Conservation (phyloP, 1,284 basidiomycete genomes). For the Mrakiaceae sp. region DNA sequence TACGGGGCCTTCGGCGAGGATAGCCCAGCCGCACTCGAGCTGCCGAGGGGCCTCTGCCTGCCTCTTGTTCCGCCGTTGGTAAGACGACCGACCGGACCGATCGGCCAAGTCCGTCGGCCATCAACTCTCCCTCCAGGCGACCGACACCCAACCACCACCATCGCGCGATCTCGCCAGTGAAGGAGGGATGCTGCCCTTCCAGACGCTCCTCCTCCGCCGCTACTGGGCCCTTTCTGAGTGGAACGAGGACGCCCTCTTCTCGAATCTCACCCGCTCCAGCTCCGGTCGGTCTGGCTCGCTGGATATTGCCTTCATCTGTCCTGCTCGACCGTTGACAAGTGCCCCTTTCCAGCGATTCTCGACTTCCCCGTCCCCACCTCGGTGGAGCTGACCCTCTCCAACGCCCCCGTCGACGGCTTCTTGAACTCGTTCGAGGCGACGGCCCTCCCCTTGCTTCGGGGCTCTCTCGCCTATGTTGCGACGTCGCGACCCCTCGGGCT, state of each 20-base stretch:
- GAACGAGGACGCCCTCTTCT: constrained; percentile 14
- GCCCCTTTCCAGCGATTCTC: constrained; percentile 52
- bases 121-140: too few species aligned
- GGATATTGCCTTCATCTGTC: not conserved
- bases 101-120: too few species aligned
- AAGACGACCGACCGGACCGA: too few species aligned
- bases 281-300: not conserved
- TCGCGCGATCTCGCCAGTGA: too few species aligned
- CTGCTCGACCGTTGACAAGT: constrained; percentile 22
- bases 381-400: constrained; percentile 69
- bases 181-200: constrained; percentile 10
- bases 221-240: constrained; percentile 6
- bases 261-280: not conserved
- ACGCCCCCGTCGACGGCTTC: constrained; percentile 79
- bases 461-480: constrained; percentile 88
- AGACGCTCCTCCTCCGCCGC: constrained; percentile 6
- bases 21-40: too few species aligned
- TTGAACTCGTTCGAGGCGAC: constrained; percentile 85
- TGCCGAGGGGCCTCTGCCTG: too few species aligned
- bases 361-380: constrained; percentile 73
- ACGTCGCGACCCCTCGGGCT: constrained; percentile 65
- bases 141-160: too few species aligned
- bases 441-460: constrained; percentile 78
- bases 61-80: too few species aligned
- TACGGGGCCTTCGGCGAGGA: too few species aligned